Percentiles rank a stretch among this genome's conserved stretches.
These are phyloP conservation scores for Nicotiana tabacum DNA, from an alignment of 257 asterid genomes.

Conservation along the genomic window DNA sequence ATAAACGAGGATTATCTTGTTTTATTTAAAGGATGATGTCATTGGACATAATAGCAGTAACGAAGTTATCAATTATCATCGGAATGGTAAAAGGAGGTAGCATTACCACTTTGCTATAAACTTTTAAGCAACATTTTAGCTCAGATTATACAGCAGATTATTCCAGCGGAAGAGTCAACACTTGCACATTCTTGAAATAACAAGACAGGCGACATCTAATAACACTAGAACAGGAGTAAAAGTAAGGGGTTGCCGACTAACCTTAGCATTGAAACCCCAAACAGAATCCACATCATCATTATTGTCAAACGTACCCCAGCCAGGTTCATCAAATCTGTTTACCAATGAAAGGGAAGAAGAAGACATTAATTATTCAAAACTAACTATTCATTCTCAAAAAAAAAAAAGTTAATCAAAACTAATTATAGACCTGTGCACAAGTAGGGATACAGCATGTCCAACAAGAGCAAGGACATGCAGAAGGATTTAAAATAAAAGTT, in stretches of 20 bases:
- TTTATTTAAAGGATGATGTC: neutral
- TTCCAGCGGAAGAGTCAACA: neutral
- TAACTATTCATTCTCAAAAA: neutral
- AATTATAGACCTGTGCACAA: neutral
- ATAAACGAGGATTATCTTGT: neutral
- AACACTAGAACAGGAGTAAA: slow-evolving; percentile 8
- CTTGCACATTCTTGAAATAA: slow-evolving; percentile 5
- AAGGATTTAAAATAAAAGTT: neutral
- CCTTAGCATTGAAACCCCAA: slow-evolving; percentile 96
- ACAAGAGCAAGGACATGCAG: neutral
- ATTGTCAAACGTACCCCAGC: slow-evolving; percentile 86
- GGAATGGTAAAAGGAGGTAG: neutral
- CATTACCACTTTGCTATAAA: neutral
- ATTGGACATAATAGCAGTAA: neutral
- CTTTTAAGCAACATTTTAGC: neutral
- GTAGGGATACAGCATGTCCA: neutral
- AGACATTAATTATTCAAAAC: slow-evolving; percentile 10
- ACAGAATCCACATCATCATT: slow-evolving; percentile 92
- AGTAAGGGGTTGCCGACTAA: slow-evolving; percentile 25
- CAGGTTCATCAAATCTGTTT: slow-evolving; percentile 74
- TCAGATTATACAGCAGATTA: neutral
- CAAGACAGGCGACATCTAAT: slow-evolving; percentile 3
- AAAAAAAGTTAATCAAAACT: neutral
- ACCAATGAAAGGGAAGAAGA: slow-evolving; percentile 16
- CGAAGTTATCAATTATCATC: neutral